These are phyloP conservation scores for Tetrahymena malaccensis DNA, from an alignment of 73 alveolate species.

Conservation along the genomic window DNA sequence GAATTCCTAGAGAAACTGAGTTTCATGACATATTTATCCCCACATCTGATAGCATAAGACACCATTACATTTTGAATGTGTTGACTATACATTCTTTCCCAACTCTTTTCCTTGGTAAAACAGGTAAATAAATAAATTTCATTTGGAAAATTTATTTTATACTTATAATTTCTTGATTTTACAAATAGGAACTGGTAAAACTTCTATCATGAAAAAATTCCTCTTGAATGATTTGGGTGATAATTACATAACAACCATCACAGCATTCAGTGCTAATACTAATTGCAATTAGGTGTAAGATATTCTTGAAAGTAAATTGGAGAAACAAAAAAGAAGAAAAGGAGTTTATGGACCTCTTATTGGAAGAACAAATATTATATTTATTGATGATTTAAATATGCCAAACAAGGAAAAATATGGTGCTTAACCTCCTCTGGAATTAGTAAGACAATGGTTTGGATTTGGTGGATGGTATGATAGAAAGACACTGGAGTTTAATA, in stretches of 20 bases:
- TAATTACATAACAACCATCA: constrained; percentile 63
- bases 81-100: constrained; percentile 47
- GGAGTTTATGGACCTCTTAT: constrained; percentile 93
- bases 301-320: constrained; percentile 66
- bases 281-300: constrained; percentile 67
- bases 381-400: constrained; percentile 96
- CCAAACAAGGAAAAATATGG: constrained; percentile 96
- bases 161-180: constrained; percentile 55
- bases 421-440: constrained; percentile 96
- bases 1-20: constrained; percentile 65
- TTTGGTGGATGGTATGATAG: constrained; percentile 92
- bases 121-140: constrained; percentile 72
- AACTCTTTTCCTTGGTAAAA: constrained; percentile 73
- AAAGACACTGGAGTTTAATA: constrained; percentile 64
- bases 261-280: constrained; percentile 65
- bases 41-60: constrained; percentile 79
- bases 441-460: constrained; percentile 90
- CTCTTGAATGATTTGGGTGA: constrained; percentile 74
- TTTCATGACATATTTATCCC: constrained; percentile 82
- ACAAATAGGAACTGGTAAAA: constrained; percentile 97
- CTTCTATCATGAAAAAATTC: constrained; percentile 79
- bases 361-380: constrained; percentile 85
- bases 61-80: constrained; percentile 51
- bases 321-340: constrained; percentile 82
- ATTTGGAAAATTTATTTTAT: constrained; percentile 14